Conservation (phyloP, 768 basidiomycete genomes). For the Cyclocybe cylindracea region DNA sequence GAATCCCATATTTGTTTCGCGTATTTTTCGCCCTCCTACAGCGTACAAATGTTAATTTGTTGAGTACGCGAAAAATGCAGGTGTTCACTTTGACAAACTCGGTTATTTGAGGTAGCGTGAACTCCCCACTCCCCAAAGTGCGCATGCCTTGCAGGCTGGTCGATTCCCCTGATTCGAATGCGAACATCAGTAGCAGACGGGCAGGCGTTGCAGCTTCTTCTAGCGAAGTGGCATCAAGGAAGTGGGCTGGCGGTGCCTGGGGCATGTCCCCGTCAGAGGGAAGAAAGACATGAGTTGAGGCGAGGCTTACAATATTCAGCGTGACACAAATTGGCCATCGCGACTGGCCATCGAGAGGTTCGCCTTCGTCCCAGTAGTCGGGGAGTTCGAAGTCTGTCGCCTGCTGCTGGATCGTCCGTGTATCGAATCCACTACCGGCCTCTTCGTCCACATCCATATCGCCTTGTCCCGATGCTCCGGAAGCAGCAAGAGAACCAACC, state of each 20-base stretch:
- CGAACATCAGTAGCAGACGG: conserved; percentile 63
- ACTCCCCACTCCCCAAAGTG: conserved; percentile 62
- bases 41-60: background rate
- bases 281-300: background rate
- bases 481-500: background rate
- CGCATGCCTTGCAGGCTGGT: conserved; percentile 62
- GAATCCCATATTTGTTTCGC: conserved; percentile 57
- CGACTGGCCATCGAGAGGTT: conserved; percentile 58
- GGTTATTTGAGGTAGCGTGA: conserved; percentile 48
- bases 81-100: conserved; percentile 54
- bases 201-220: conserved; percentile 73
- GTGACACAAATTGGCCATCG: conserved; percentile 79
- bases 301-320: conserved; percentile 65
- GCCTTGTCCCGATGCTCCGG: conserved; percentile 25
- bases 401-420: conserved; percentile 39
- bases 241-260: conserved; percentile 61
- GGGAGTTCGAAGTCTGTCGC: conserved; percentile 85
- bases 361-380: conserved; percentile 89
- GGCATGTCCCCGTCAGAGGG: background rate
- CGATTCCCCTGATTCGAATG: conserved; percentile 40
- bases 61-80: background rate
- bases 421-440: conserved; percentile 57
- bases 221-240: conserved; percentile 69
- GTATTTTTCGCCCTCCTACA: conserved; percentile 66
- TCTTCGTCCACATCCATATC: conserved; percentile 62